Percentiles rank a stretch among this genome's conserved stretches.
These are phyloP conservation scores for Solanum acaule DNA, from an alignment of 257 asterid genomes.

Conservation along the genomic window DNA sequence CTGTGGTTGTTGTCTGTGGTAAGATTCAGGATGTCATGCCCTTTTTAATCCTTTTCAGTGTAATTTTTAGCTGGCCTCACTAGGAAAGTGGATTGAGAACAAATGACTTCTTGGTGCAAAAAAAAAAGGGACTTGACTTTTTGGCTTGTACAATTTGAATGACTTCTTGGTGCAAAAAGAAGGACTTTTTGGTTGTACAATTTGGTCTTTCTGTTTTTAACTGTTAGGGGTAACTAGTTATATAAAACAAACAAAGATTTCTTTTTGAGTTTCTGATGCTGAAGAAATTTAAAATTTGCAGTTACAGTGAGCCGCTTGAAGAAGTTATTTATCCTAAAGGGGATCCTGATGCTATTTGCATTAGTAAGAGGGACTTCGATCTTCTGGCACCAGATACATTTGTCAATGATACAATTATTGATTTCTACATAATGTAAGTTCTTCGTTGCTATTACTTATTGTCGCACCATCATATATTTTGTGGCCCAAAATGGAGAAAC, in stretches of 20 bases:
- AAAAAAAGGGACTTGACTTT: not conserved
- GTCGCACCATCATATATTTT: not conserved
- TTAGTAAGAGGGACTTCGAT: conserved; percentile 82
- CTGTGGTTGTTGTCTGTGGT: not conserved
- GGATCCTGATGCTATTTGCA: conserved; percentile 84
- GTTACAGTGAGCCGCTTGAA: conserved; percentile 66
- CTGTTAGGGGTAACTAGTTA: not conserved
- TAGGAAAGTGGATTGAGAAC: not conserved
- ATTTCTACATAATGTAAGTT: conserved; percentile 89
- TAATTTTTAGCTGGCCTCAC: not conserved
- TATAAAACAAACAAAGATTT: not conserved
- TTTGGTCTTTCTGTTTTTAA: not conserved
- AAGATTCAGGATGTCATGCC: not conserved
- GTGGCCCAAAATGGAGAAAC: not conserved
- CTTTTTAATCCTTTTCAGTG: not conserved
- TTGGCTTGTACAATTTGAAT: not conserved
- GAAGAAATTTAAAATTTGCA: conserved; percentile 24
- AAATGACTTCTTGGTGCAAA: not conserved
- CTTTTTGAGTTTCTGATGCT: not conserved
- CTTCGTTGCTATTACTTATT: not conserved
- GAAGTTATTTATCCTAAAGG: conserved; percentile 86
- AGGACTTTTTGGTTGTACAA: not conserved
- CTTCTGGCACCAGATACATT: conserved; percentile 81
- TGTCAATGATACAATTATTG: conserved; percentile 87
- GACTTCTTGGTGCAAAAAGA: not conserved